These are phyloP conservation scores for Trametes punicea DNA, from an alignment of 768 basidiomycete genomes.

Conservation along the genomic window DNA sequence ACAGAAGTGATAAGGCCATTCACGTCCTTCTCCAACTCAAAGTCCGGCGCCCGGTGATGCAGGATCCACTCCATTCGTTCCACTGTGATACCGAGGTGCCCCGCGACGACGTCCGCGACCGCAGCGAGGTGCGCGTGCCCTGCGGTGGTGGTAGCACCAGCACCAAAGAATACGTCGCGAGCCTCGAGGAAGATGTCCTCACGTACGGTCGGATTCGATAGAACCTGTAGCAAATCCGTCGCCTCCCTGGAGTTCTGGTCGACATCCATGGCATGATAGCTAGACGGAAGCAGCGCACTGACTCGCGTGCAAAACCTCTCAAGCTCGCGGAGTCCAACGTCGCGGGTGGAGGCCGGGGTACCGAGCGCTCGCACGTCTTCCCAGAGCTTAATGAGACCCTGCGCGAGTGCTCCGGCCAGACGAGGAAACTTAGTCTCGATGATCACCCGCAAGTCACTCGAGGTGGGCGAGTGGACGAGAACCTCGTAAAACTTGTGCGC, in stretches of 20 bases:
- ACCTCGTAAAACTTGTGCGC: slow-evolving; percentile 82
- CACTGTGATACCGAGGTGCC: slow-evolving; percentile 59
- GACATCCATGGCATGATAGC: slow-evolving; percentile 42
- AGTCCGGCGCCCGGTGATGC: slow-evolving; percentile 58
- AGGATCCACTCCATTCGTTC: slow-evolving; percentile 75
- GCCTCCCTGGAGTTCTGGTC: slow-evolving; percentile 28
- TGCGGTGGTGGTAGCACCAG: slow-evolving; percentile 50
- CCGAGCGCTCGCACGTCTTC: slow-evolving; percentile 50
- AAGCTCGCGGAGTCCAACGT: slow-evolving; percentile 75
- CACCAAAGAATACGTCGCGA: slow-evolving; percentile 88
- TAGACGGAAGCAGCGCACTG: slow-evolving; percentile 53
- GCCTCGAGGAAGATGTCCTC: slow-evolving; percentile 90
- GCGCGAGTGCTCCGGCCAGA: slow-evolving; percentile 47
- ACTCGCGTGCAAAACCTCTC: slow-evolving; percentile 82
- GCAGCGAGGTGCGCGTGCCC: slow-evolving; percentile 47
- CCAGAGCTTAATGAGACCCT: slow-evolving; percentile 69
- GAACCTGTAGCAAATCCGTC: slow-evolving; percentile 41
- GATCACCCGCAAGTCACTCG: slow-evolving; percentile 68
- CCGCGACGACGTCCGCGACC: slow-evolving; percentile 53
- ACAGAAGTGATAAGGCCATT: slow-evolving; percentile 59
- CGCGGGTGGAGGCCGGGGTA: slow-evolving; percentile 48
- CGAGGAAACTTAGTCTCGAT: slow-evolving; percentile 62
- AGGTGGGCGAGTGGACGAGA: slow-evolving; percentile 53
- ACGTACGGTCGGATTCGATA: slow-evolving; percentile 70
- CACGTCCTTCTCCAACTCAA: slow-evolving; percentile 64